Base-by-base conservation (phyloP, 1,284 basidiomycete genomes). In the Puccinia horiana region DNA sequence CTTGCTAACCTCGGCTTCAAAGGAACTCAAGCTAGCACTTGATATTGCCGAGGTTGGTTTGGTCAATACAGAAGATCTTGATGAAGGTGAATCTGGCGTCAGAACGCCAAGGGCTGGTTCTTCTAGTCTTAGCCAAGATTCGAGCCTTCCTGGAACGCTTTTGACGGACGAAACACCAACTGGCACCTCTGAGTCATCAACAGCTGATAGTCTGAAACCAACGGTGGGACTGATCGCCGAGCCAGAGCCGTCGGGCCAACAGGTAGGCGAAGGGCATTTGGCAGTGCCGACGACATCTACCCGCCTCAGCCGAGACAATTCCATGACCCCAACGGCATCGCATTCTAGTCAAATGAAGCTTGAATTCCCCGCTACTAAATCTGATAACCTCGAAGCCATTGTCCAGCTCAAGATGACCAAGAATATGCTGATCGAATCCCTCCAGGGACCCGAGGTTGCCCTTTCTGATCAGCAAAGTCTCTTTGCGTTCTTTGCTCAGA, bases 331-430 rank as follows among this genome's bases (percentile, higher is more conserved):
- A 47, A 32, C 61, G 4, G 40, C 16, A 8, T 44, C 61, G 3
- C 58, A 63, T 23, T 61, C 4, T 63, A 63, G 54, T 29, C 74
- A 58, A 47, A 58, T 16, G 23, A 76, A 76, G 44, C 76, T 85
- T 76, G 86, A 86, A 84, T 86, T 90, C 8, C 86, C 91, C 23
- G 89, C 90, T 2, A 91, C 92, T 84, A 88, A 88, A 23, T 88
- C 90, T 49, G 92, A 94, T 79, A 86, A 89, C 6, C 93, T 96
- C 83, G 93, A 93, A 84, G 89, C 93, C 80, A 92, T 93, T 37
- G 88, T 98, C 76, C 93, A 96, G 86, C 88, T 99, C 54, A 90
- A 95, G 58, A 93, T 97, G 90, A 94, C 95, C 0, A 92, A 94
- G 86, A 91, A 94, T 78, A 91, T 92, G 3, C 88, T 98, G 70